Evolutionary conservation across 1,284 basidiomycete genomes (phyloP).

Genomic region (Rhizopogon hawkerae): DNA sequence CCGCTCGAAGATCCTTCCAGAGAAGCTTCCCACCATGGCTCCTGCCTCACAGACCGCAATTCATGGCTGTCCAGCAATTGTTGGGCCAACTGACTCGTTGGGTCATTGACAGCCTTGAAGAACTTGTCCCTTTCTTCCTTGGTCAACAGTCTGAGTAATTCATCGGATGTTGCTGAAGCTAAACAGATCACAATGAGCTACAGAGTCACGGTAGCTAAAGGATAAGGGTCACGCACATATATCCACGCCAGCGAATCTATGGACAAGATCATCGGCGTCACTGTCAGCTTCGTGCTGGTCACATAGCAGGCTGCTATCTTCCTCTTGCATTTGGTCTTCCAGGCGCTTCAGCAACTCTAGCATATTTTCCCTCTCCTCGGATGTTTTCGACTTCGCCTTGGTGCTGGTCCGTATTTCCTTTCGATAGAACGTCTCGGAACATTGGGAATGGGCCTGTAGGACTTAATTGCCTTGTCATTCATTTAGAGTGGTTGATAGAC

Average conservation of each 20-base stretch:
- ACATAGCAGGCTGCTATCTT: conserved; percentile 26
- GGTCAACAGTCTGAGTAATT: conserved; percentile 58
- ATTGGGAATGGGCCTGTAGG: conserved; percentile 51
- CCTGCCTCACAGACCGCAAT: conserved; percentile 35
- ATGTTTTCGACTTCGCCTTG: conserved; percentile 39
- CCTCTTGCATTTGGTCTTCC: conserved; percentile 47
- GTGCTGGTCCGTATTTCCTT: conserved; percentile 61
- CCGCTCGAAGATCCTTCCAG: conserved; percentile 7
- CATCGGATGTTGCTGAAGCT: conserved; percentile 49
- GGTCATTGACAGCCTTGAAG: conserved; percentile 47
- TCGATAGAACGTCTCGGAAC: conserved; percentile 71
- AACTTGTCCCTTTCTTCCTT: conserved; percentile 54
- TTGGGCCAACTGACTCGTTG: conserved; percentile 46
- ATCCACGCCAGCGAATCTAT: conserved; percentile 48
- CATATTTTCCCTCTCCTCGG: conserved; percentile 53
- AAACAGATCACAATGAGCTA: background rate
- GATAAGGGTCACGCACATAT: conserved; percentile 39
- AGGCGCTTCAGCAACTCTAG: conserved; percentile 62
- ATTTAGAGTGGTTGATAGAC: conserved; percentile 10
- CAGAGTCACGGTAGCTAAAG: background rate
- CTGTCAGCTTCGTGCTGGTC: conserved; percentile 37
- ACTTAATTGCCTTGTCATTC: background rate
- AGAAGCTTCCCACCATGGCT: conserved; percentile 57
- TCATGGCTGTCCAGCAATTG: conserved; percentile 53
- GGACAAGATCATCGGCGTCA: conserved; percentile 37